Conservation (phyloP, 768 basidiomycete genomes). For the Termitomyces sp. region DNA sequence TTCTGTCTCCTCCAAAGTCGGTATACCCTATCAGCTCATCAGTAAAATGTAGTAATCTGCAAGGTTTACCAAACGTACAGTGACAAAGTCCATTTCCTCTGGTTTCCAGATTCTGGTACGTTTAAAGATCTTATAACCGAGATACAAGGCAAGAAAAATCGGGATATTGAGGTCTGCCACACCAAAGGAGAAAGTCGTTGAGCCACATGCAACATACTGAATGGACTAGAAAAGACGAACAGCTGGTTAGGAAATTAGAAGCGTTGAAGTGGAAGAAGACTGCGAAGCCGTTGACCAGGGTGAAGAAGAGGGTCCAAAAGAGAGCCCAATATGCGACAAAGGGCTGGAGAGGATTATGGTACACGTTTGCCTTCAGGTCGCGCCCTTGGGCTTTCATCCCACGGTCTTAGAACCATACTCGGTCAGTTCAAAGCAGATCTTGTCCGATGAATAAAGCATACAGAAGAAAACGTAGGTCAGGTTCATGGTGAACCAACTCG, state of each 20-base stretch:
- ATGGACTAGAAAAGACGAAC: slow-evolving; percentile 22
- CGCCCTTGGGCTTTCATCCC: slow-evolving; percentile 66
- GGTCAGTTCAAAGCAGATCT: background rate
- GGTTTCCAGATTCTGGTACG: slow-evolving; percentile 49
- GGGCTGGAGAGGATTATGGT: slow-evolving; percentile 60
- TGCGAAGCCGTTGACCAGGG: slow-evolving; percentile 46
- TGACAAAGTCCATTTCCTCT: slow-evolving; percentile 68
- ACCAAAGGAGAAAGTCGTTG: background rate
- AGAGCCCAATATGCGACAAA: slow-evolving; percentile 70
- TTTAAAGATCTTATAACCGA: slow-evolving; percentile 41
- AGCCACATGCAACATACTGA: background rate
- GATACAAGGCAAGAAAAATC: slow-evolving; percentile 40
- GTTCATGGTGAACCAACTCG: slow-evolving; percentile 66
- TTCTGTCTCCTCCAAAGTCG: slow-evolving; percentile 68
- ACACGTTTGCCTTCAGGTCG: slow-evolving; percentile 57
- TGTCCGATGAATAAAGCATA: slow-evolving; percentile 27
- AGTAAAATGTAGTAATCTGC: too few species aligned
- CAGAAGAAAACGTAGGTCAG: slow-evolving; percentile 72
- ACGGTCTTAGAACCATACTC: slow-evolving; percentile 33
- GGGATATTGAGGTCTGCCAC: slow-evolving; percentile 48
- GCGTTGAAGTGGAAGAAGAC: slow-evolving; percentile 66
- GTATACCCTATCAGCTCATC: slow-evolving; percentile 47
- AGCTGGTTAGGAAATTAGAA: slow-evolving; percentile 43
- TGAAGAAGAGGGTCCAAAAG: slow-evolving; percentile 61
- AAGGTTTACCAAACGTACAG: slow-evolving; percentile 36